A percentile compares a stretch with the other conserved stretches of the same genome.
Conservation (phyloP, 257 asterid genomes). For the Solanum medicagineum region DNA sequence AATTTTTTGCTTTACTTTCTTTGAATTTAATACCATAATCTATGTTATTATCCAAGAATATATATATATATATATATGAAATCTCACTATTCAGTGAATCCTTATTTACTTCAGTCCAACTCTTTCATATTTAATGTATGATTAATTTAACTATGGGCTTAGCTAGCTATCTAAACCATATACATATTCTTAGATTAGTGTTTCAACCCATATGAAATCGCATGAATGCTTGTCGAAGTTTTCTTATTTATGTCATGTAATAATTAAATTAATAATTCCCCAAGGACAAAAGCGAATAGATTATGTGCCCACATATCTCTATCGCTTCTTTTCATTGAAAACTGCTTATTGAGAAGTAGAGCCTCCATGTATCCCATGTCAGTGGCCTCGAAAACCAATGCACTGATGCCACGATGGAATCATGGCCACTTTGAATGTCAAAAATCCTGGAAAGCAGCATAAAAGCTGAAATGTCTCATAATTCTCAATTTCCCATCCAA, state of each 20-base stretch:
- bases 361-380: slow-evolving; percentile 49
- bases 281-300: slow-evolving; percentile 15
- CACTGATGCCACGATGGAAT: slow-evolving; percentile 57
- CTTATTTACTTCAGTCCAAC: too few species aligned
- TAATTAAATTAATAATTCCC: slow-evolving; percentile 46
- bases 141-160: too few species aligned
- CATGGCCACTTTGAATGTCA: slow-evolving; percentile 58
- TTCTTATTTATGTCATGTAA: slow-evolving; percentile 34
- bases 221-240: slow-evolving; percentile 15
- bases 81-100: too few species aligned
- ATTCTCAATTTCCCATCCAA: slow-evolving; percentile 66
- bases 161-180: too few species aligned
- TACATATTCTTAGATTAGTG: too few species aligned
- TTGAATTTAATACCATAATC: too few species aligned
- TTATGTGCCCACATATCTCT: slow-evolving; percentile 39
- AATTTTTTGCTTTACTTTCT: too few species aligned
- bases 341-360: slow-evolving; percentile 41
- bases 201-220: too few species aligned
- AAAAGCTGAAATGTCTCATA: slow-evolving; percentile 25
- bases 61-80: too few species aligned
- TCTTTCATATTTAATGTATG: too few species aligned
- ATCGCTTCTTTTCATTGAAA: slow-evolving; percentile 19
- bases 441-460: slow-evolving; percentile 19
- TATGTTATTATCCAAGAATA: too few species aligned
- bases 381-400: slow-evolving; percentile 40